A percentile compares a stretch with the other conserved stretches of the same genome.
Conservation (phyloP, 371 early-diverging fungal genomes). For the Syncephalastrum monosporum region DNA sequence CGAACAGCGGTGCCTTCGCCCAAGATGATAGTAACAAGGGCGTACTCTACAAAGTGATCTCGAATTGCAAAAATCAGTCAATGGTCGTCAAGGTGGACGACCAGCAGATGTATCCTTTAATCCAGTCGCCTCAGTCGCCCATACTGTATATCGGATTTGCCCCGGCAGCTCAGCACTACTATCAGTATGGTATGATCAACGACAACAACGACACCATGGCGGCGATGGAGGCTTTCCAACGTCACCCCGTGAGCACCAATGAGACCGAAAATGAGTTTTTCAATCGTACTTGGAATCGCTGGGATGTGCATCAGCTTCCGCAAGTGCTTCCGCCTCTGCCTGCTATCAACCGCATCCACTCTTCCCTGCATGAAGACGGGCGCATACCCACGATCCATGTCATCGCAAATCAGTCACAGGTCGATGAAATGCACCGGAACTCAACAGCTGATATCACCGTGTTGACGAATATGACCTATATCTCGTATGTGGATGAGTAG, state of each 20-base stretch:
- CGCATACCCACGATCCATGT: constrained; percentile 21
- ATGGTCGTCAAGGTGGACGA: constrained; percentile 19
- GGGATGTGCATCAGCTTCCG: constrained; percentile 7
- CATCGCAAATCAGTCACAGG: constrained; percentile 12
- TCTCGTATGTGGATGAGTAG: constrained; percentile 12
- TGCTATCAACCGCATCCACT: constrained; percentile 17
- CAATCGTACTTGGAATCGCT: constrained; percentile 14
- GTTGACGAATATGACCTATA: constrained; percentile 11
- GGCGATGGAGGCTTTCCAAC: constrained; percentile 9
- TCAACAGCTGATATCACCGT: constrained; percentile 7
- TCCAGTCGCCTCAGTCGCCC: neutral
- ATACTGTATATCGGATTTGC: constrained; percentile 20
- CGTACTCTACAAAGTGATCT: constrained; percentile 7
- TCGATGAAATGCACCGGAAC: constrained; percentile 17
- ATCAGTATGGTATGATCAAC: constrained; percentile 7
- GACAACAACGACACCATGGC: constrained; percentile 2
- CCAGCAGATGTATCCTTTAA: constrained; percentile 9
- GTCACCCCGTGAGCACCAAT: neutral
- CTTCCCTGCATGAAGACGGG: constrained; percentile 16
- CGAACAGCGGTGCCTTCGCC: too few relatives aligned
- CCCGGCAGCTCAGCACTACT: constrained; percentile 14
- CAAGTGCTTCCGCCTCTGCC: constrained; percentile 10
- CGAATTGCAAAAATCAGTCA: neutral
- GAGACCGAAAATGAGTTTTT: constrained; percentile 21
- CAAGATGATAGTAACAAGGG: too few relatives aligned